Conservation (phyloP, 192 early-diverging fungal genomes). For the Kappamyces sp. region DNA sequence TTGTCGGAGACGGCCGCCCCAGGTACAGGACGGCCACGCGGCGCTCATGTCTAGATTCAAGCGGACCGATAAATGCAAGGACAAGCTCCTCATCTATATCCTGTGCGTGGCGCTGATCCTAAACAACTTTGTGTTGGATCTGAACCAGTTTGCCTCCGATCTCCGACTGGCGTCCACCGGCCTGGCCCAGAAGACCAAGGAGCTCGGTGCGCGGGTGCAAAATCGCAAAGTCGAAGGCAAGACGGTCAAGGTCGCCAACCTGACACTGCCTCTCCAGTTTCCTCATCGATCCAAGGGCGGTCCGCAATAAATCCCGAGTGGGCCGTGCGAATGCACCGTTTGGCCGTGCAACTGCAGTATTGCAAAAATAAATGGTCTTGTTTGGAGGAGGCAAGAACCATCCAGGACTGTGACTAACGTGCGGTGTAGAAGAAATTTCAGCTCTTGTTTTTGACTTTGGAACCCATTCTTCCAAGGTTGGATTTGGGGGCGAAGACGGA, state of each 20-base stretch:
- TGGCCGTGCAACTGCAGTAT: too few relatives aligned
- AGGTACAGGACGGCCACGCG: constrained; percentile 41
- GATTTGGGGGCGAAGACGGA: constrained; percentile 95
- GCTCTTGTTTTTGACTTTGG: constrained; percentile 93
- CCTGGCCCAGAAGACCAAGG: constrained; percentile 22
- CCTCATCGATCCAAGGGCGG: too few relatives aligned
- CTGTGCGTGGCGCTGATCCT: constrained; percentile 63
- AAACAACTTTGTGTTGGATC: constrained; percentile 64
- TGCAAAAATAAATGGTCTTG: constrained; percentile 3
- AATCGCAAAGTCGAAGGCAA: too few relatives aligned
- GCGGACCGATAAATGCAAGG: constrained; percentile 47
- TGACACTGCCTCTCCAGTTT: too few relatives aligned
- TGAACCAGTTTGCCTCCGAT: constrained; percentile 56
- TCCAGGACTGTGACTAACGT: not conserved
- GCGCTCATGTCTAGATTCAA: constrained; percentile 15
- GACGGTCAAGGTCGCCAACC: too few relatives aligned
- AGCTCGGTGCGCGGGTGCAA: constrained; percentile 21
- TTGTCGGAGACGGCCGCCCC: constrained; percentile 26
- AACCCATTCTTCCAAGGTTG: constrained; percentile 77
- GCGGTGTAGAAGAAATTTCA: constrained; percentile 74
- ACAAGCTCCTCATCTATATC: constrained; percentile 74
- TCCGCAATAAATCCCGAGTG: too few relatives aligned
- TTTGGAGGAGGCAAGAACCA: constrained; percentile 9
- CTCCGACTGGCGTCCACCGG: constrained; percentile 32
- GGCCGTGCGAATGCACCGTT: too few relatives aligned